Evolutionary conservation across 2,329 filamentous ascomycete genomes (phyloP), one percentile per base, ranked within the genome.

Genomic region (Aspergillus brunneoviolaceus): DNA sequence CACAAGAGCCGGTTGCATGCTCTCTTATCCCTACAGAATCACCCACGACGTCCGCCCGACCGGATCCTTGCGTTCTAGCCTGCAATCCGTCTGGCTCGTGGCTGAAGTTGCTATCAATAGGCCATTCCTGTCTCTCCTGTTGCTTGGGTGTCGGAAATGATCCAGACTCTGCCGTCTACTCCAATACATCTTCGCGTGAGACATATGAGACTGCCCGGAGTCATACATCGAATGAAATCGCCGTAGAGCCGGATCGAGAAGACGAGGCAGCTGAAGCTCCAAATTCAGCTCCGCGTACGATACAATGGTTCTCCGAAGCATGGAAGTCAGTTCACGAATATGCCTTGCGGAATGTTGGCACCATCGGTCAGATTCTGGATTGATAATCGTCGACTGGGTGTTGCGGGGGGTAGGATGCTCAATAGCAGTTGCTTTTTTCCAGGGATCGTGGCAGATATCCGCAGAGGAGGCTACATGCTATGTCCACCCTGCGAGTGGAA

Each of bases 181-280:
- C 60, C 11, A 63, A 59, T 31, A 57, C 57, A 10, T 19, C 55
- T 14, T 64, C 60, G 12, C 55, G 61, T 45, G 64, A 66, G 3
- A 66, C 64, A 6, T 66, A 64, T 51, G 39, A 48, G 10, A 66
- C 64, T 25, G 64, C 64, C 5, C 51, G 53, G 12, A 58, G 56
- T 50, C 58, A 49, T 23, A 4, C 49, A 42, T 57, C 35, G 6
- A 51, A 59, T 48, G 59, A 52, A 3, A 56, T 27, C 27, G 14
- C 51, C 5, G 21, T 49, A 50, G 55, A 56, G 6, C 39, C 27
- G 16, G 5, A 16, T 11, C 58, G 25, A 6, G 23, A 33, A 5
- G 21, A 5, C 29, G 33, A 4, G 11, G 16, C 23, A 4, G 19
- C 19, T 21, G 39, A 45, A 45, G 39, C 39, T 3, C 6, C 39